phyloP scores from a whole-genome alignment of 2,329 filamentous ascomycete species.

The Talaromyces sp. region DNA sequence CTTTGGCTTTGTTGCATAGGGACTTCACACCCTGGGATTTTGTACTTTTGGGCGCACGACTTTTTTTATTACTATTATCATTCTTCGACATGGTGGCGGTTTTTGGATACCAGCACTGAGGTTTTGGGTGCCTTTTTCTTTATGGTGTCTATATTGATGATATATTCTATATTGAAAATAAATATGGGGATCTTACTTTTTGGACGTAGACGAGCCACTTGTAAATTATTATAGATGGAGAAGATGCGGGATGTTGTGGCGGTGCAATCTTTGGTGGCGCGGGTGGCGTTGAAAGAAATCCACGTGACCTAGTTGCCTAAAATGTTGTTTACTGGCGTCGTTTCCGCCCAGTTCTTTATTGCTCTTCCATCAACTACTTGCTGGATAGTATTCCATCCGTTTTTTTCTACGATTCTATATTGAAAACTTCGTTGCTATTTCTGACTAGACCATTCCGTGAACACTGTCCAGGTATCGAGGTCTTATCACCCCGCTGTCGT shows the following conservation, averaged over 20 bases:
- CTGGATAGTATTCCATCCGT: neutral
- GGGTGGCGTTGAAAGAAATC: neutral
- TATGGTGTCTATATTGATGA: neutral
- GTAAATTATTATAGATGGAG: neutral
- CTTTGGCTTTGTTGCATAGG: neutral
- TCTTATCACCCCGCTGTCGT: neutral
- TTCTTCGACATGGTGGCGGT: neutral
- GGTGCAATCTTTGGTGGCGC: neutral
- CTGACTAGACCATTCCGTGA: neutral
- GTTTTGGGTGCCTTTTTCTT: neutral
- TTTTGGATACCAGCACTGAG: neutral
- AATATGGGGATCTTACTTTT: neutral
- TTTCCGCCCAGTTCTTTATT: neutral
- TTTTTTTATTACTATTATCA: neutral
- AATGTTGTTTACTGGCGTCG: conserved; percentile 14
- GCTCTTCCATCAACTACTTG: neutral
- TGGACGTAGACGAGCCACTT: neutral
- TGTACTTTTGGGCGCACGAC: neutral
- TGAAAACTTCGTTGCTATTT: neutral
- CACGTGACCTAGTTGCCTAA: conserved; percentile 6
- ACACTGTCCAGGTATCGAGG: neutral
- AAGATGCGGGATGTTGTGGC: neutral
- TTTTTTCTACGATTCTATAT: neutral
- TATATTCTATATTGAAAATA: neutral
- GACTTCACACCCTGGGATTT: neutral